Percentiles rank a stretch among this genome's conserved stretches.
Conservation (phyloP, 2,329 filamentous ascomycete genomes). For the Pyrenochaeta sp. region DNA sequence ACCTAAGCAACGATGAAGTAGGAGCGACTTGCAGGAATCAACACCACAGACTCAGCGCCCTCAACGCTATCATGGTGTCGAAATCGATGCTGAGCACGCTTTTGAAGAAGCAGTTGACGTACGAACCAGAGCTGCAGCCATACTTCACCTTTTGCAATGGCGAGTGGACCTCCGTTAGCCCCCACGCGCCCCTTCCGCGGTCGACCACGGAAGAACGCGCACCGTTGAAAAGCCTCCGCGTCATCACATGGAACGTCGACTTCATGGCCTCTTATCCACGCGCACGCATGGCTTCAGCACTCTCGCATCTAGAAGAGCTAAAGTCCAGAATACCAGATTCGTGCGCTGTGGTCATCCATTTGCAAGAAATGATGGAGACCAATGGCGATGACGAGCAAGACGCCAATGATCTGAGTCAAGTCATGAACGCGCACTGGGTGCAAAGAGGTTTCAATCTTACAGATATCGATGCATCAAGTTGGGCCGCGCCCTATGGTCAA, state of each 20-base stretch:
- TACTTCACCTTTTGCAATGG: conserved; percentile 16
- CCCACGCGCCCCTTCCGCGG: not conserved
- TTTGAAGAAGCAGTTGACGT: not conserved
- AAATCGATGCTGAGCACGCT: not conserved
- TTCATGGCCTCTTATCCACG: conserved; percentile 50
- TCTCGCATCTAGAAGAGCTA: conserved; percentile 47
- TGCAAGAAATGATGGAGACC: conserved; percentile 60
- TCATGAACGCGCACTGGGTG: conserved; percentile 53
- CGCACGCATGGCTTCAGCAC: conserved; percentile 52
- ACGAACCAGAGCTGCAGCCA: conserved; percentile 8
- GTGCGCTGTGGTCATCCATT: conserved; percentile 54
- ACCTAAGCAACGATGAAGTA: not conserved
- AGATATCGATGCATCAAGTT: conserved; percentile 54
- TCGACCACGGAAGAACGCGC: not conserved
- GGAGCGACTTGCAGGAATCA: not conserved
- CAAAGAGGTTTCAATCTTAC: conserved; percentile 41
- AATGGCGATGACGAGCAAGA: conserved; percentile 32
- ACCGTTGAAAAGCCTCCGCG: conserved; percentile 1
- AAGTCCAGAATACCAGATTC: conserved; percentile 22
- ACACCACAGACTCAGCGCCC: not conserved
- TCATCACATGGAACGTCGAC: conserved; percentile 59
- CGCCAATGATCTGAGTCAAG: conserved; percentile 18
- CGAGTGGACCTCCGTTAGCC: conserved; percentile 2
- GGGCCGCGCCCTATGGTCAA: conserved; percentile 61
- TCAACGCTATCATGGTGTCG: not conserved